Percentiles rank a stretch among this genome's conserved stretches.
phyloP scores from a whole-genome alignment of 805 yeast species.

The Yamadazyma olivae region DNA sequence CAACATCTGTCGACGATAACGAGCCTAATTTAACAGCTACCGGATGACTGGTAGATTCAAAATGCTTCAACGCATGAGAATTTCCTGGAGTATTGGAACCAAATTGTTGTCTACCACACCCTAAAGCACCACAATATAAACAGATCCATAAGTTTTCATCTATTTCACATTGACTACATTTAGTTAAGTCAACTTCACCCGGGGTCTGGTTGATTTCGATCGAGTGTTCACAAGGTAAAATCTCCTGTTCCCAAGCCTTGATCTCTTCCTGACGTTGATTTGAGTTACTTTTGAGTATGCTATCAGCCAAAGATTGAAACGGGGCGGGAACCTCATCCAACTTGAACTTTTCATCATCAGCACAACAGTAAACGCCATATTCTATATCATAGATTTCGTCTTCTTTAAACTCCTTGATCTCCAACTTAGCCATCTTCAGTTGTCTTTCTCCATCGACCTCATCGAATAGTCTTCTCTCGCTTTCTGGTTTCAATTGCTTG shows the following conservation, averaged over 20 bases:
- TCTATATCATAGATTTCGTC: constrained; percentile 55
- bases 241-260: constrained; percentile 89
- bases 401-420: constrained; percentile 60
- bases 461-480: constrained; percentile 16
- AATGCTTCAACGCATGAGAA: constrained; percentile 84
- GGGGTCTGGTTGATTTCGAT: constrained; percentile 44
- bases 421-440: constrained; percentile 60
- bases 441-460: constrained; percentile 21
- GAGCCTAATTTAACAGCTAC: constrained; percentile 92
- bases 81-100: constrained; percentile 89
- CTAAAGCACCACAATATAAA: constrained; percentile 82
- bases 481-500: constrained; percentile 47
- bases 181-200: constrained; percentile 26
- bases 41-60: constrained; percentile 57
- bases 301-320: constrained; percentile 33
- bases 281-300: constrained; percentile 56
- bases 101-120: constrained; percentile 93
- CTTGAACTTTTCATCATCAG: constrained; percentile 22
- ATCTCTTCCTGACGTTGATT: constrained; percentile 63
- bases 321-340: constrained; percentile 19
- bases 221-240: constrained; percentile 77
- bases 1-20: constrained; percentile 60
- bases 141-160: constrained; percentile 89
- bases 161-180: constrained; percentile 62
- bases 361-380: constrained; percentile 40